Conservation (phyloP, 202 grass and related monocot species). For the Schoenoplectus tabernaemontani region DNA sequence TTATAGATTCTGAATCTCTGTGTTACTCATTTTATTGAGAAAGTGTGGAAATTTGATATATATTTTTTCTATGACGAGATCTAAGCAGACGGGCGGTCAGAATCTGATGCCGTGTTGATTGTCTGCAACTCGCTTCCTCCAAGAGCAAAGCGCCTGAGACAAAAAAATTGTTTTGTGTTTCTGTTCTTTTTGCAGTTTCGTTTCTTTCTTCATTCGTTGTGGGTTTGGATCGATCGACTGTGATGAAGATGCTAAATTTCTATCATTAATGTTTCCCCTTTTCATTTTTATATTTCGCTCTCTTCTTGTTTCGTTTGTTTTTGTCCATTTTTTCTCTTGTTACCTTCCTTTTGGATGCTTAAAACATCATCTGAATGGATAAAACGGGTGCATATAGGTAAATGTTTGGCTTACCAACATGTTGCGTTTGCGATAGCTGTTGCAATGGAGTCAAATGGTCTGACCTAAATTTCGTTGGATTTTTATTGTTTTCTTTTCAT, state of each 20-base stretch:
- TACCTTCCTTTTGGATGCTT: conserved; percentile 29
- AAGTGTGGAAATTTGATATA: background rate
- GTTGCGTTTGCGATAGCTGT: conserved; percentile 33
- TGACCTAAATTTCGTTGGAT: conserved; percentile 27
- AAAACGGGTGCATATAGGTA: conserved; percentile 39
- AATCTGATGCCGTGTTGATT: conserved; percentile 98
- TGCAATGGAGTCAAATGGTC: conserved; percentile 91
- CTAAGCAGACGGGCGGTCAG: conserved; percentile 99
- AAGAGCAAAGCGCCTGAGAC: conserved; percentile 41
- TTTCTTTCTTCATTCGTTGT: background rate
- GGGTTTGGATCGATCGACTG: background rate
- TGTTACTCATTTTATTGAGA: background rate
- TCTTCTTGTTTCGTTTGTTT: background rate
- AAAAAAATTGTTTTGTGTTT: background rate
- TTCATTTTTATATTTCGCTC: background rate
- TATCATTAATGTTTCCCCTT: conserved; percentile 18
- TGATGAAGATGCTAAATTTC: conserved; percentile 43
- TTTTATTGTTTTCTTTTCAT: background rate
- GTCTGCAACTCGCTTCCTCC: conserved; percentile 55
- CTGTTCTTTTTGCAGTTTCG: background rate
- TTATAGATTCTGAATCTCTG: background rate
- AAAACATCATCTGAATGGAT: conserved; percentile 11
- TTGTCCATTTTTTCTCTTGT: conserved; percentile 12
- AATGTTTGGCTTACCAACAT: conserved; percentile 84
- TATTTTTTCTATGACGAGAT: conserved; percentile 51